A percentile compares a stretch with the other conserved stretches of the same genome.
Evolutionary conservation across 352 stramenopile species (phyloP).

Genomic region (Peronospora destructor): DNA sequence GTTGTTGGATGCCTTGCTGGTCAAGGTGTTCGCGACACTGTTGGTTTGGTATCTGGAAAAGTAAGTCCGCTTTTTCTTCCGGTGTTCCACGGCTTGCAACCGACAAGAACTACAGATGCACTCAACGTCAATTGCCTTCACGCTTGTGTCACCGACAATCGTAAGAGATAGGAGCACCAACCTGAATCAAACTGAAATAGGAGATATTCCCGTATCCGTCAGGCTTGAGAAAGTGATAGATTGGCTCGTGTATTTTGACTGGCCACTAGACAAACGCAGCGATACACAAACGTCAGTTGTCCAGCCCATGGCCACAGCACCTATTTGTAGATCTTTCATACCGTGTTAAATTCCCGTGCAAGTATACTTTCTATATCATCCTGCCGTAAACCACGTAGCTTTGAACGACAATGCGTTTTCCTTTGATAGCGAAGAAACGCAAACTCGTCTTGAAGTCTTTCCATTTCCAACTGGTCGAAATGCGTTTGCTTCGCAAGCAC

Average conservation of each 20-base stretch:
- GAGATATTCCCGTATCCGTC: conserved; percentile 61
- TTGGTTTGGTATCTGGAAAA: conserved; percentile 43
- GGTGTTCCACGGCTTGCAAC: conserved; percentile 31
- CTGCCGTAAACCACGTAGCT: conserved; percentile 41
- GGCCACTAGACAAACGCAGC: conserved; percentile 32
- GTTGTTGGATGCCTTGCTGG: conserved; percentile 31
- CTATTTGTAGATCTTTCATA: conserved; percentile 10
- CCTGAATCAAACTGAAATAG: conserved; percentile 55
- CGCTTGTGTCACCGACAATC: background rate
- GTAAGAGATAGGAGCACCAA: conserved; percentile 12
- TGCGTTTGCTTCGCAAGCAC: conserved; percentile 42
- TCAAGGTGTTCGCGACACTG: conserved; percentile 28
- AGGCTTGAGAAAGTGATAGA: conserved; percentile 44
- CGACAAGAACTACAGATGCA: conserved; percentile 32
- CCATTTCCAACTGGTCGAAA: conserved; percentile 49
- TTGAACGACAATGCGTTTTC: conserved; percentile 36
- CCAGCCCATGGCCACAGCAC: background rate
- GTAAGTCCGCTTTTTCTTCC: conserved; percentile 46
- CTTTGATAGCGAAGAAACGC: conserved; percentile 49
- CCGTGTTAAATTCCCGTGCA: conserved; percentile 38
- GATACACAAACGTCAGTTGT: conserved; percentile 1
- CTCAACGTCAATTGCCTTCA: background rate
- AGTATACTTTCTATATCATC: conserved; percentile 55
- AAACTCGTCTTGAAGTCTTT: conserved; percentile 57
- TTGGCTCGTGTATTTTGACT: conserved; percentile 29